A percentile compares a stretch with the other conserved stretches of the same genome.
phyloP scores from a whole-genome alignment of 331 rosid genomes.

The Pyrus hybrid region DNA sequence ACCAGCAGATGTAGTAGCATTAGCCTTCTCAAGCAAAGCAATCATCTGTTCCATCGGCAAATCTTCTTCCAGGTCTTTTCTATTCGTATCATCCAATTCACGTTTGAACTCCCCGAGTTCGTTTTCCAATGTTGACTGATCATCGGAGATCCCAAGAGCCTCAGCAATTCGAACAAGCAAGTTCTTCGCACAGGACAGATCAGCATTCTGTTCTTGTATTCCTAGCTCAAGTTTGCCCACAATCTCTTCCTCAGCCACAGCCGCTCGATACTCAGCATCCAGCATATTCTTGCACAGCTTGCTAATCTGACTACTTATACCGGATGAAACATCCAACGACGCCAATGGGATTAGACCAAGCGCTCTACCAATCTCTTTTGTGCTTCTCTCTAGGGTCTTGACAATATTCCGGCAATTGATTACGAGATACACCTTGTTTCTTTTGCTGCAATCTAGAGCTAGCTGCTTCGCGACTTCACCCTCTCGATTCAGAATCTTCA shows the following conservation, averaged over 20 bases:
- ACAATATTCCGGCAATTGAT: conserved; percentile 40
- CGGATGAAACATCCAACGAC: conserved; percentile 26
- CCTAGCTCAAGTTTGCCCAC: conserved; percentile 38
- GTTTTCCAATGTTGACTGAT: conserved; percentile 27
- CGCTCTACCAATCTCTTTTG: conserved; percentile 35
- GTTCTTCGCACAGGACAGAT: conserved; percentile 16
- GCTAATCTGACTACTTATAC: conserved; percentile 17
- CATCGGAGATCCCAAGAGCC: conserved; percentile 39
- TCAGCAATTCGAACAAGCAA: conserved; percentile 35
- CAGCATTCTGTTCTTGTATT: conserved; percentile 24
- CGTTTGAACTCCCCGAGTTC: conserved; percentile 37
- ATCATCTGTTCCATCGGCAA: conserved; percentile 39
- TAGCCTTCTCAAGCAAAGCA: conserved; percentile 36
- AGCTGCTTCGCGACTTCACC: conserved; percentile 34
- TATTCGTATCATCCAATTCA: conserved; percentile 31
- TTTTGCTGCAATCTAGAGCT: conserved; percentile 36
- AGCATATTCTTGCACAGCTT: conserved; percentile 43
- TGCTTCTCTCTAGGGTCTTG: conserved; percentile 24
- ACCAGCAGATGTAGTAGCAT: conserved; percentile 24
- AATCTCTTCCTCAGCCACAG: conserved; percentile 33
- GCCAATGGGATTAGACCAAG: conserved; percentile 31
- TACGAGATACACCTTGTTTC: conserved; percentile 44
- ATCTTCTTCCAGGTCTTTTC: conserved; percentile 35
- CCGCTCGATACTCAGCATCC: conserved; percentile 24
- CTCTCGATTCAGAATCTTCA: conserved; percentile 36